Evolutionary conservation across 495 filamentous ascomycete genomes (phyloP).

Genomic region (Jackrogersella minutella): DNA sequence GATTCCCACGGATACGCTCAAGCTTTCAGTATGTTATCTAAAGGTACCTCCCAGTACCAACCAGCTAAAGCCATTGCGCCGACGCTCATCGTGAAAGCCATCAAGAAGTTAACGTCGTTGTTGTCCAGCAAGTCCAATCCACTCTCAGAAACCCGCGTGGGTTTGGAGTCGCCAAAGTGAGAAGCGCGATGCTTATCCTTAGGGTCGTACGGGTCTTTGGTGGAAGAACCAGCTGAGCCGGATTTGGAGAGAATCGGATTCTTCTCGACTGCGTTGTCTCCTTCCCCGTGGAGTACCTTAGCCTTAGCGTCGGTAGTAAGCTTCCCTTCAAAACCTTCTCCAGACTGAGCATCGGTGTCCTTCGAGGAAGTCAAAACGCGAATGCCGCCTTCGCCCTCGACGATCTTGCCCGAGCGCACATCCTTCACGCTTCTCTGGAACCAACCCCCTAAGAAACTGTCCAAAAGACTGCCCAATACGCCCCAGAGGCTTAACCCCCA

Average conservation of each 20-base stretch:
- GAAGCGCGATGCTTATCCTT: constrained; percentile 53
- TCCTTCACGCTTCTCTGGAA: constrained; percentile 90
- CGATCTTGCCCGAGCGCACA: constrained; percentile 79
- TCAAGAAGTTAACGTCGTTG: constrained; percentile 90
- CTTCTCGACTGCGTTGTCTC: constrained; percentile 47
- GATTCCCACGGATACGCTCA: constrained; percentile 5
- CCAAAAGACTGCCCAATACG: constrained; percentile 78
- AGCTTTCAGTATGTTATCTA: constrained; percentile 47
- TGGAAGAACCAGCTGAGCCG: constrained; percentile 32
- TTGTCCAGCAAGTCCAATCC: constrained; percentile 86
- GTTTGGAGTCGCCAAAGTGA: constrained; percentile 63
- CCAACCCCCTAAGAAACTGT: constrained; percentile 85
- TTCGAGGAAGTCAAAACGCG: constrained; percentile 67
- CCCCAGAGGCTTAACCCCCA: constrained; percentile 74
- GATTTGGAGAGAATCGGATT: constrained; percentile 32
- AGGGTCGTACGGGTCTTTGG: constrained; percentile 50
- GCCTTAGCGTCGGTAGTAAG: too few relatives aligned
- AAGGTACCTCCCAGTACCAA: constrained; percentile 61
- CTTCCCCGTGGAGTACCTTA: too few relatives aligned
- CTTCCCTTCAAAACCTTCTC: too few relatives aligned
- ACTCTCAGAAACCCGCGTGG: constrained; percentile 74
- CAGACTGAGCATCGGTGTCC: constrained; percentile 29
- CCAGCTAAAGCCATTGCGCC: constrained; percentile 73
- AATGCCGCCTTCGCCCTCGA: constrained; percentile 84
- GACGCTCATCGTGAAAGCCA: constrained; percentile 83